Evolutionary conservation across 2,329 filamentous ascomycete species (phyloP), one percentile per base, ranked within the genome.

Genomic region (Blastomyces parvus): DNA sequence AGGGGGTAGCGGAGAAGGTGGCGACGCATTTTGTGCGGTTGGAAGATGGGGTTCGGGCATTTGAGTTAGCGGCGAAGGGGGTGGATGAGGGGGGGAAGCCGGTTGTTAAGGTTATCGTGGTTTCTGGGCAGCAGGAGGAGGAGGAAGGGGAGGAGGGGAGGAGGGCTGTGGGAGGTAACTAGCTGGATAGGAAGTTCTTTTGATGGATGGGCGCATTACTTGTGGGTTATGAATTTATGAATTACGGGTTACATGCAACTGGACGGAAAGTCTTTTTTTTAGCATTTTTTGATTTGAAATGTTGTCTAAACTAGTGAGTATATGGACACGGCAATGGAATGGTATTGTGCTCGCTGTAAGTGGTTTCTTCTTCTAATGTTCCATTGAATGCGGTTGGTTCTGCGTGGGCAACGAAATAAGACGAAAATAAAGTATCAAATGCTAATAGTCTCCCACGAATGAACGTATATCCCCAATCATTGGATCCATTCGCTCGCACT

Each of bases 41-140:
- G 1, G 74, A 77, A 14, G 76, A 74, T 22, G 77, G 81, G 7
- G 81, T 79, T 6, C 77, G 80, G 44, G 82, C 81, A 1, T 84
- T 84, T 68, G 75, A 76, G 6, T 73, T 82, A 60, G 81, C 81
- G 22, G 79, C 78, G 0, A 80, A 76, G 64, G 81, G 81, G 0
- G 73, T 78, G 19, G 82, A 84, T 71, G 79, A 82, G 63, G 73
- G 78, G 5, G 82, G 81, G 0, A 79, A 76, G 38, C 75, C 82
- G 11, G 81, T 83, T 22, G 76, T 84, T 2, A 84, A 84, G 70
- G 81, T 84, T 55, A 70, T 81, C 62, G 77, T 81, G 66, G 70
- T 77, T 66, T 74, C 68, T 27, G 72, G 62, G 52, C 30, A 44
- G 33, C 17, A 30, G 33, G 7, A 36, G 33, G 1, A 36, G 33